phyloP scores from a whole-genome alignment of 139 green algal genomes.

The Chlorella vulgaris region DNA sequence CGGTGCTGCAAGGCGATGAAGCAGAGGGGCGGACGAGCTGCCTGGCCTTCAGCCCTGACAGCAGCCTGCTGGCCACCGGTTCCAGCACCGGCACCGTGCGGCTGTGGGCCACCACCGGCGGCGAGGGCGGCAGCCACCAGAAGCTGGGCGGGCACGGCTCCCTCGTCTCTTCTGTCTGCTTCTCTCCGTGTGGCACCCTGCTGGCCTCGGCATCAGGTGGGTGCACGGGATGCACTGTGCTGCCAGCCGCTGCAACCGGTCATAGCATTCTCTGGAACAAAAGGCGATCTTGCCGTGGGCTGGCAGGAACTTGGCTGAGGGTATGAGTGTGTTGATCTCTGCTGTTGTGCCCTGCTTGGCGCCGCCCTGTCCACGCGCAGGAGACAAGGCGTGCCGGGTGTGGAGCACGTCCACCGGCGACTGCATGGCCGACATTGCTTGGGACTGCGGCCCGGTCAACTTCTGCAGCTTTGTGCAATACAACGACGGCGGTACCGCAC shows the following conservation, averaged over 20 bases:
- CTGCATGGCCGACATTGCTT: slow-evolving; percentile 12
- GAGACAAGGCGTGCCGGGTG: neutral
- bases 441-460: slow-evolving; percentile 36
- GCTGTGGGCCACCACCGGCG: neutral
- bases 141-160: neutral
- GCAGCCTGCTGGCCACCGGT: slow-evolving; percentile 16
- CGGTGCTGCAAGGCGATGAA: neutral
- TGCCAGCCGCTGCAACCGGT: neutral
- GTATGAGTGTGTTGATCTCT: too few species aligned
- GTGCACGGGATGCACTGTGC: too few species aligned
- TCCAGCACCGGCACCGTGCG: slow-evolving; percentile 11
- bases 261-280: neutral
- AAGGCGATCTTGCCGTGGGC: too few species aligned
- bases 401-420: slow-evolving; percentile 15
- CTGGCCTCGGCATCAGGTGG: slow-evolving; percentile 16
- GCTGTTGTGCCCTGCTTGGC: too few species aligned
- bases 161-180: slow-evolving; percentile 9
- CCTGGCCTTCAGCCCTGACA: slow-evolving; percentile 13
- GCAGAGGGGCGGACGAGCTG: neutral
- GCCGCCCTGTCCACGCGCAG: too few species aligned
- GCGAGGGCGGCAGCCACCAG: neutral
- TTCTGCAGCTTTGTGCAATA: slow-evolving; percentile 14
- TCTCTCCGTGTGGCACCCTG: slow-evolving; percentile 5
- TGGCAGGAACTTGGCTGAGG: too few species aligned
- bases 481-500: neutral